Evolutionary conservation across 192 early-diverging fungal species (phyloP).

Genomic region (Linnemannia schmuckeri): DNA sequence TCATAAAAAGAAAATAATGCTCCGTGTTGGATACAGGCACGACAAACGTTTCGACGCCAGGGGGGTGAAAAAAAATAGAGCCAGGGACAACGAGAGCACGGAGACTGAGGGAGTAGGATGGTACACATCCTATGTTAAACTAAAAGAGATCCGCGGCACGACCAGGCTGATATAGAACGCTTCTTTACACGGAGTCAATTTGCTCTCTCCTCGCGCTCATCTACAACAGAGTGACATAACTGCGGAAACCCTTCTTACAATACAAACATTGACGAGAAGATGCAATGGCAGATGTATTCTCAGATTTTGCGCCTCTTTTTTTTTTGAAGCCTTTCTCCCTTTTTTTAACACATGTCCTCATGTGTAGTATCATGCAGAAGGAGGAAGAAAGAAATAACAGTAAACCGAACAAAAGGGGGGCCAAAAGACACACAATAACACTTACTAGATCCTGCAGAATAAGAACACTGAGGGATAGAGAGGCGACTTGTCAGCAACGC

Average conservation of each 20-base stretch:
- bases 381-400: not conserved
- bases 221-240: too few relatives aligned
- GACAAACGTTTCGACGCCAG: not conserved
- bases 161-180: not conserved
- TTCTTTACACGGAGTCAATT: not conserved
- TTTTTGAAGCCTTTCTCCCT: too few relatives aligned
- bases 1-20: not conserved
- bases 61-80: not conserved
- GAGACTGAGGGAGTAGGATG: not conserved
- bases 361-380: not conserved
- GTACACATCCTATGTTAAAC: not conserved
- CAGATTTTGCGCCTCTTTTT: not conserved
- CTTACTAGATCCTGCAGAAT: slow-evolving; percentile 64
- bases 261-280: too few relatives aligned
- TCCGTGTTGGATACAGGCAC: not conserved
- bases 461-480: slow-evolving; percentile 67
- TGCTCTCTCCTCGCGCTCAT: not conserved
- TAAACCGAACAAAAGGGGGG: not conserved
- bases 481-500: slow-evolving; percentile 62
- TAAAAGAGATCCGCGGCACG: not conserved
- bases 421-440: not conserved
- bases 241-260: too few relatives aligned
- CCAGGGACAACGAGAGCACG: not conserved
- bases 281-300: not conserved
- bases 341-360: not conserved